A percentile compares a stretch with the other conserved stretches of the same genome.
Conservation (phyloP, 441 rosid genomes). For the Dalechampia spathulata region DNA sequence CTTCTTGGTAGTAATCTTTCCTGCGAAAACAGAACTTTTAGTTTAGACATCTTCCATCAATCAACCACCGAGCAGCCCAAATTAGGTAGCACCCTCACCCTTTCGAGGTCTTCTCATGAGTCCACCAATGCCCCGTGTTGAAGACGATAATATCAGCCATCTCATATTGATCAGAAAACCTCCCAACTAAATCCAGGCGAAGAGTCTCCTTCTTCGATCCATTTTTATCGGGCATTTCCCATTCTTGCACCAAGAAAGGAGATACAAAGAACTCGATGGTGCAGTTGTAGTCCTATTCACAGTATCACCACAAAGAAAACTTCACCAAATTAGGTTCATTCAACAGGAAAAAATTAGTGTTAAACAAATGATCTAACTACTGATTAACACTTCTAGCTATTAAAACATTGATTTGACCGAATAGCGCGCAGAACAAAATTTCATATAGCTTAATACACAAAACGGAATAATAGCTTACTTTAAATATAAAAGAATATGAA, state of each 20-base stretch:
- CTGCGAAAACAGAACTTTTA: slow-evolving; percentile 31
- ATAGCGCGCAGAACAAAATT: too few species aligned
- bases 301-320: slow-evolving; percentile 1
- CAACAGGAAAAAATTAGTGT: too few species aligned
- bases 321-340: background rate
- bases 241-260: slow-evolving; percentile 89
- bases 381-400: too few species aligned
- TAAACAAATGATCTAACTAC: too few species aligned
- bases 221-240: slow-evolving; percentile 52
- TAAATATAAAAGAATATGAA: slow-evolving; percentile 69
- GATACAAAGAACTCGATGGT: slow-evolving; percentile 77
- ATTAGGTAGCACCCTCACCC: slow-evolving; percentile 54
- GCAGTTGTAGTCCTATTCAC: slow-evolving; percentile 55
- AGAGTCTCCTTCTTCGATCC: slow-evolving; percentile 66
- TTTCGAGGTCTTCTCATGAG: slow-evolving; percentile 86
- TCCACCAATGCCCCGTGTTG: slow-evolving; percentile 99
- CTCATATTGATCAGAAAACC: slow-evolving; percentile 57
- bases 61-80: background rate
- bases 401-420: too few species aligned
- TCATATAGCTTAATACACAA: background rate
- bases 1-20: slow-evolving; percentile 93
- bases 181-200: slow-evolving; percentile 73
- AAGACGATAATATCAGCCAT: slow-evolving; percentile 67
- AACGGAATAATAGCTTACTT: slow-evolving; percentile 29
- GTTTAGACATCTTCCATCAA: background rate